Evolutionary conservation across 345 rosid species (phyloP).

Genomic region (Angophora floribunda): DNA sequence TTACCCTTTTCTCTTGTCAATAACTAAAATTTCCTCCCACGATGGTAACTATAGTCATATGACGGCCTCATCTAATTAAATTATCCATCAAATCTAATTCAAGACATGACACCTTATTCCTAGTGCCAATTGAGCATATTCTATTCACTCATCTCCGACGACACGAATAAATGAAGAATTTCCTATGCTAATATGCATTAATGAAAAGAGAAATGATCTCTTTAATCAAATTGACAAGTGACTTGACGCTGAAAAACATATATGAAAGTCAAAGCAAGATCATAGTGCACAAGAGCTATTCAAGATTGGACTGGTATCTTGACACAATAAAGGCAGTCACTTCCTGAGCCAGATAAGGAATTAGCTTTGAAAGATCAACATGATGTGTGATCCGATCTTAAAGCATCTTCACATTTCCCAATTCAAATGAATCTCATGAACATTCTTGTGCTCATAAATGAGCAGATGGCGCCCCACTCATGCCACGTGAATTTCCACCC

Average conservation of each 20-base stretch:
- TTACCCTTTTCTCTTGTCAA: not conserved
- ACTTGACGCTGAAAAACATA: accelerated
- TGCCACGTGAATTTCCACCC: not conserved
- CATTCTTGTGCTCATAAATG: not conserved
- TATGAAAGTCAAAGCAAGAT: not conserved
- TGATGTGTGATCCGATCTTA: not conserved
- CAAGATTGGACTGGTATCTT: accelerated
- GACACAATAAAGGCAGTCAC: not conserved
- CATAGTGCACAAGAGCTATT: not conserved
- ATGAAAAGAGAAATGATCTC: not conserved
- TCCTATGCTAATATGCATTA: not conserved
- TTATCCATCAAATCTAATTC: accelerated
- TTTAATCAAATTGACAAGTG: not conserved
- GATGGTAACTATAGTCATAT: not conserved
- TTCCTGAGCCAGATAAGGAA: accelerated
- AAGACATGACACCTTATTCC: not conserved
- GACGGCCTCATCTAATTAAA: not conserved
- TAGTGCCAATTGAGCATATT: not conserved
- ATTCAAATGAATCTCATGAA: not conserved
- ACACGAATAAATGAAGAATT: not conserved
- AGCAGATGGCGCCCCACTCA: not conserved
- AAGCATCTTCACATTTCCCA: not conserved
- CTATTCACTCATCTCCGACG: not conserved
- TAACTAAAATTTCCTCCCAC: not conserved
- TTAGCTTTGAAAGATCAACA: not conserved